phyloP scores from a whole-genome alignment of 192 early-diverging fungal species.

The Entomortierella parvispora region DNA sequence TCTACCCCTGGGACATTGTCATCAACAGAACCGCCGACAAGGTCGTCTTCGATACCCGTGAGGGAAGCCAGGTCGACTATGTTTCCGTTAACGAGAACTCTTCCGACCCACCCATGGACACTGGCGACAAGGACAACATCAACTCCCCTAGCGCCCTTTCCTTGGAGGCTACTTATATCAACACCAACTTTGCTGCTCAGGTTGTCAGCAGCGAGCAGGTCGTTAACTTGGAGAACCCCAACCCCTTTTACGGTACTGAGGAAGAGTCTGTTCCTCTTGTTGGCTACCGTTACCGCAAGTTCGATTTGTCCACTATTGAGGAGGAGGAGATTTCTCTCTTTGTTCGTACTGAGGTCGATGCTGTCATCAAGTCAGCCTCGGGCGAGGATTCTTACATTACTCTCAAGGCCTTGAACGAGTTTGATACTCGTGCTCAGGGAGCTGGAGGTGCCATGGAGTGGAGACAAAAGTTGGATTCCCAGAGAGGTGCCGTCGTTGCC shows the following conservation, averaged over 20 bases:
- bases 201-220: slow-evolving; percentile 63
- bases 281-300: slow-evolving; percentile 91
- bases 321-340: slow-evolving; percentile 78
- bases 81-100: slow-evolving; percentile 97
- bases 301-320: slow-evolving; percentile 73
- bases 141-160: slow-evolving; percentile 90
- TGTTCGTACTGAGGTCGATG: slow-evolving; percentile 92
- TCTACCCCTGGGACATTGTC: slow-evolving; percentile 97
- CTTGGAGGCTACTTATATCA: slow-evolving; percentile 87
- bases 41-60: slow-evolving; percentile 93
- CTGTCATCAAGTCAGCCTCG: slow-evolving; percentile 65
- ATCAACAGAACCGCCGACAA: slow-evolving; percentile 84
- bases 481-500: slow-evolving; percentile 95
- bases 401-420: slow-evolving; percentile 91
- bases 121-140: slow-evolving; percentile 85
- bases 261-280: slow-evolving; percentile 65
- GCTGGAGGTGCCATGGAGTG: slow-evolving; percentile 91
- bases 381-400: slow-evolving; percentile 68
- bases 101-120: slow-evolving; percentile 87
- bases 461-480: slow-evolving; percentile 92
- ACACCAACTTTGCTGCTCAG: slow-evolving; percentile 87
- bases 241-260: slow-evolving; percentile 76
- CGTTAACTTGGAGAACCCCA: slow-evolving; percentile 70
- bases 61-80: slow-evolving; percentile 85
- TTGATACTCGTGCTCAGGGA: slow-evolving; percentile 87